phyloP scores from a whole-genome alignment of 306 rosid species.

The Clitoria ternatea region DNA sequence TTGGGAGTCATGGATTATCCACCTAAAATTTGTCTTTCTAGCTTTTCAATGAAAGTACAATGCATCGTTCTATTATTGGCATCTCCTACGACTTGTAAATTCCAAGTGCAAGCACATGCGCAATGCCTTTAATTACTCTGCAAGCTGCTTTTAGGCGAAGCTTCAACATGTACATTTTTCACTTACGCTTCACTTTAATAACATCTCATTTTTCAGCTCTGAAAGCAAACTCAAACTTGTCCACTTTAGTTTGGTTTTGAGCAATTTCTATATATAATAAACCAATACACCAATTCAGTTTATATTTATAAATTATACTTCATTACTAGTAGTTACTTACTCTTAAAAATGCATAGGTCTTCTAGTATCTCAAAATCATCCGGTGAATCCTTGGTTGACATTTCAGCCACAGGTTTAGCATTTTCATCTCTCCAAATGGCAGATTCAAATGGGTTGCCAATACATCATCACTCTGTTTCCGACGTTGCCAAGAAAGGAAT shows the following conservation, averaged over 20 bases:
- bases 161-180: neutral
- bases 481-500: conserved; percentile 48
- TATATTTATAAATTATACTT: neutral
- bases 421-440: conserved; percentile 30
- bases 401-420: conserved; percentile 20
- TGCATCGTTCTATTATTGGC: neutral
- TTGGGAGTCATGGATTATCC: too few relatives aligned
- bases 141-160: conserved; percentile 27
- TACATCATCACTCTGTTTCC: conserved; percentile 23
- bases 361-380: conserved; percentile 10
- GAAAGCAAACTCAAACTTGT: too few relatives aligned
- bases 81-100: neutral
- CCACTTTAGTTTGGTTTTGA: too few relatives aligned
- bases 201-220: neutral
- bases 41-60: too few relatives aligned
- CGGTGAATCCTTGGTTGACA: conserved; percentile 21
- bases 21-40: too few relatives aligned
- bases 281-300: neutral
- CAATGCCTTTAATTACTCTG: conserved; percentile 26
- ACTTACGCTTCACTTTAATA: neutral
- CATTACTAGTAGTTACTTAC: neutral
- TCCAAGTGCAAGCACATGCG: conserved; percentile 25
- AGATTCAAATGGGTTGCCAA: conserved; percentile 42
- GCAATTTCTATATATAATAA: too few relatives aligned
- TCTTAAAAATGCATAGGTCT: conserved; percentile 30